Percentiles rank a stretch among this genome's conserved stretches.
phyloP scores from a whole-genome alignment of 2,329 filamentous ascomycete species.

The Hirsutella rhossiliensis region DNA sequence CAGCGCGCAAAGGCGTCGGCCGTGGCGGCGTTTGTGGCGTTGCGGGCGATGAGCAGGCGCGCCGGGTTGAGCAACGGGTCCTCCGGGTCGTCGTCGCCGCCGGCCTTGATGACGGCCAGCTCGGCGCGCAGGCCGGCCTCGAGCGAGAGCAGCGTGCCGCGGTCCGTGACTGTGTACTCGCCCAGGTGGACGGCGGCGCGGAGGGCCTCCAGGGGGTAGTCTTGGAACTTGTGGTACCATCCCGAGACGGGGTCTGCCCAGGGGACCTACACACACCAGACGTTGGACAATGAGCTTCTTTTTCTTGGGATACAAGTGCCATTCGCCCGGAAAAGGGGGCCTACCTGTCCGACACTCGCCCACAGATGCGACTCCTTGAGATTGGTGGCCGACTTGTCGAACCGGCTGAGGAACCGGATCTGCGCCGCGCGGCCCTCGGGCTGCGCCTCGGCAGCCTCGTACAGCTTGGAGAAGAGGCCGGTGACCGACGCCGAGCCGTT shows the following conservation, averaged over 20 bases:
- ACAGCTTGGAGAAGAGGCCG: slow-evolving; percentile 12
- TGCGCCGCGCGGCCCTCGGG: slow-evolving; percentile 16
- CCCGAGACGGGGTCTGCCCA: slow-evolving; percentile 30
- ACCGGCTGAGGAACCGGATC: slow-evolving; percentile 30
- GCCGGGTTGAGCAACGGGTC: slow-evolving; percentile 31
- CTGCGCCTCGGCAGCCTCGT: slow-evolving; percentile 21
- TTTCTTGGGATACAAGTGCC: neutral
- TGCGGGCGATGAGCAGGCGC: slow-evolving; percentile 24
- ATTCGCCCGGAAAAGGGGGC: neutral
- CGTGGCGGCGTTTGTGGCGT: slow-evolving; percentile 19
- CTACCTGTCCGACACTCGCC: slow-evolving; percentile 29
- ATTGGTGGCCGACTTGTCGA: slow-evolving; percentile 36
- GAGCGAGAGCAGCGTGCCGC: slow-evolving; percentile 30
- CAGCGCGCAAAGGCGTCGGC: slow-evolving; percentile 26
- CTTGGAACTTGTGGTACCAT: slow-evolving; percentile 34
- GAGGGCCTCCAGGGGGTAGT: slow-evolving; percentile 32
- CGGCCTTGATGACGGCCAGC: slow-evolving; percentile 22
- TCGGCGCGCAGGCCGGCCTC: slow-evolving; percentile 17
- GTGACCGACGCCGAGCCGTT: slow-evolving; percentile 15
- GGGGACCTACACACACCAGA: neutral
- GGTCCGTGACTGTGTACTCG: slow-evolving; percentile 35
- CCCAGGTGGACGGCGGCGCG: slow-evolving; percentile 25
- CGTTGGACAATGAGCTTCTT: neutral
- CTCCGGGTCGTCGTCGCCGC: slow-evolving; percentile 21
- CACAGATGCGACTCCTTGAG: slow-evolving; percentile 34